These are phyloP conservation scores for Pyrenochaeta sp. DNA, from an alignment of 2,329 filamentous ascomycete genomes.

Conservation along the genomic window DNA sequence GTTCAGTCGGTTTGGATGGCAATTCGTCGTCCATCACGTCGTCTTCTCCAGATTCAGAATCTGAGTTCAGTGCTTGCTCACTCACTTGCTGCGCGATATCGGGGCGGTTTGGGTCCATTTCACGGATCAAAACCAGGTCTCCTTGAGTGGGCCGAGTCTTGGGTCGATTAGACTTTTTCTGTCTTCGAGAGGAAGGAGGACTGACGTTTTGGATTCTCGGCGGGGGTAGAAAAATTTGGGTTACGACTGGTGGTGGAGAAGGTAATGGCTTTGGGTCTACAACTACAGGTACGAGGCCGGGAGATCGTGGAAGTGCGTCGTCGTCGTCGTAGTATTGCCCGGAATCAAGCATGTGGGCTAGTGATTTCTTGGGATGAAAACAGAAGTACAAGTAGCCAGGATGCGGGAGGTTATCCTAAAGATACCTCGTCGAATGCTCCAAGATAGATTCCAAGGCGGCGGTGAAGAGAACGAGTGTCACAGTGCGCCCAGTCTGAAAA, in stretches of 20 bases:
- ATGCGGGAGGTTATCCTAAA: constrained; percentile 25
- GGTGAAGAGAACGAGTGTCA: constrained; percentile 29
- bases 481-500: constrained; percentile 29
- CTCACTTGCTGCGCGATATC: constrained; percentile 70
- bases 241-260: constrained; percentile 56
- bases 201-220: constrained; percentile 44
- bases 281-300: constrained; percentile 52
- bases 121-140: constrained; percentile 72
- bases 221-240: constrained; percentile 28
- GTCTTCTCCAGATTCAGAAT: constrained; percentile 56
- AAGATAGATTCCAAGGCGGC: constrained; percentile 23
- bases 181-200: constrained; percentile 57
- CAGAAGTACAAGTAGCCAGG: constrained; percentile 6
- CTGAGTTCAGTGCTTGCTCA: constrained; percentile 59
- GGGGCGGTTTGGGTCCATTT: constrained; percentile 70
- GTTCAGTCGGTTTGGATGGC: constrained; percentile 8
- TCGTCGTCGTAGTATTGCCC: constrained; percentile 60
- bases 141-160: constrained; percentile 67
- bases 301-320: constrained; percentile 55
- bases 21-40: constrained; percentile 47
- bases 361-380: not conserved
- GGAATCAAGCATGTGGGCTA: constrained; percentile 38
- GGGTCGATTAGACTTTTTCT: constrained; percentile 57
- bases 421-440: constrained; percentile 31
- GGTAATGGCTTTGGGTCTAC: constrained; percentile 57